Evolutionary conservation across 345 rosid genomes (phyloP).

Genomic region (Rhodomyrtus tomentosa): DNA sequence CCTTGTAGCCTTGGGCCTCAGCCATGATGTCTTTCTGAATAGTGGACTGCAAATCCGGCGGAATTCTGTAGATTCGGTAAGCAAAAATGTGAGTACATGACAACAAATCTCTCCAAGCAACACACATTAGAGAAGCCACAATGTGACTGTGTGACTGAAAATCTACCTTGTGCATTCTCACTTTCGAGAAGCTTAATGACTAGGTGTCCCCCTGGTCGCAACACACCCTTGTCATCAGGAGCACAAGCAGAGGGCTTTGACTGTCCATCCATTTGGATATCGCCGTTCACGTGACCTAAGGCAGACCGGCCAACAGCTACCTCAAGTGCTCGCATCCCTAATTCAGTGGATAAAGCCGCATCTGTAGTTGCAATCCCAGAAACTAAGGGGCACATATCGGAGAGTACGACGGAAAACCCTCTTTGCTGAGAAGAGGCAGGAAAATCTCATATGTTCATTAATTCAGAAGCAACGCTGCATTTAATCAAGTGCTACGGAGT

Average conservation of each 20-base stretch:
- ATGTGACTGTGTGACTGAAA: not conserved
- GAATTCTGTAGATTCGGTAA: slow-evolving; percentile 33
- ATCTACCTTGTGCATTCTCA: slow-evolving; percentile 67
- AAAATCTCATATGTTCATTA: not conserved
- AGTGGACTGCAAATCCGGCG: slow-evolving; percentile 63
- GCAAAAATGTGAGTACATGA: not conserved
- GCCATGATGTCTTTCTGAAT: slow-evolving; percentile 74
- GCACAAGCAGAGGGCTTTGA: not conserved
- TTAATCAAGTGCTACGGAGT: not conserved
- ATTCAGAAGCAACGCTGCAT: not conserved
- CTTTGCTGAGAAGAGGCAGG: slow-evolving; percentile 34
- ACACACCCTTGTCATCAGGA: slow-evolving; percentile 33
- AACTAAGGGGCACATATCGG: slow-evolving; percentile 88
- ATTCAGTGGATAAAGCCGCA: slow-evolving; percentile 69
- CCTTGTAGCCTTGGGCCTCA: slow-evolving; percentile 93
- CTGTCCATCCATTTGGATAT: slow-evolving; percentile 5
- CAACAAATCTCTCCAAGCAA: not conserved
- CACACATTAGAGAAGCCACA: not conserved
- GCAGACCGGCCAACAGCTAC: slow-evolving; percentile 64
- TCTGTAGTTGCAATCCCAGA: slow-evolving; percentile 78
- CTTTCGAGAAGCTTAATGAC: slow-evolving; percentile 89
- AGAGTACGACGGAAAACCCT: slow-evolving; percentile 75
- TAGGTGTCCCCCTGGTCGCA: slow-evolving; percentile 66
- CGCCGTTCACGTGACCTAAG: not conserved
- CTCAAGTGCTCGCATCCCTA: slow-evolving; percentile 85